These are phyloP conservation scores for Boletus vinaceobasis DNA, from an alignment of 768 basidiomycete genomes.

Conservation along the genomic window DNA sequence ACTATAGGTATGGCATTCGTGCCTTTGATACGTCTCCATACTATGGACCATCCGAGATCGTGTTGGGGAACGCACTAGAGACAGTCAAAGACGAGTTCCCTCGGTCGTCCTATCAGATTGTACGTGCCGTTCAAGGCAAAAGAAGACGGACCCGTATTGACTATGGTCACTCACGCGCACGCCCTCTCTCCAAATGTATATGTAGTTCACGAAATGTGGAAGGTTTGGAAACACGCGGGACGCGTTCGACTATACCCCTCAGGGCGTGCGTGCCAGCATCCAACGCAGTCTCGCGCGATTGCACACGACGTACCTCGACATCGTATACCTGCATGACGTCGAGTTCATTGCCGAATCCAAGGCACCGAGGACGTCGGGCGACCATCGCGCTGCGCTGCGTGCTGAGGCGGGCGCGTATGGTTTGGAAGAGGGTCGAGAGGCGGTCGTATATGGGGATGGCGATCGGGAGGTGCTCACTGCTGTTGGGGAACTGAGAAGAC, in stretches of 20 bases:
- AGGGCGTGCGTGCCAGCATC: constrained; percentile 63
- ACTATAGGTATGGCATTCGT: constrained; percentile 66
- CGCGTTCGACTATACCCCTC: constrained; percentile 73
- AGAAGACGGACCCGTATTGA: neutral
- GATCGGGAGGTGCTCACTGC: constrained; percentile 73
- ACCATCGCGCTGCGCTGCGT: constrained; percentile 53
- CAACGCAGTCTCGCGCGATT: constrained; percentile 63
- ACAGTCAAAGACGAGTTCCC: constrained; percentile 67
- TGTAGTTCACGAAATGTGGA: constrained; percentile 83
- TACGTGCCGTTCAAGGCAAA: constrained; percentile 27
- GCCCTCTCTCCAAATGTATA: neutral
- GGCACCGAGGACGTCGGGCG: constrained; percentile 48
- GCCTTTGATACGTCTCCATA: constrained; percentile 82
- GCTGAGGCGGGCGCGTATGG: constrained; percentile 63
- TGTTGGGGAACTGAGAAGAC: constrained; percentile 56
- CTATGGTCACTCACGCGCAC: neutral
- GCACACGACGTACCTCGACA: constrained; percentile 74
- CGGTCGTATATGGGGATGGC: constrained; percentile 57
- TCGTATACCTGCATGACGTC: constrained; percentile 80
- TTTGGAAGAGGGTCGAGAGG: constrained; percentile 54
- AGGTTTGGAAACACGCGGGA: constrained; percentile 54
- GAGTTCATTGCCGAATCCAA: constrained; percentile 67
- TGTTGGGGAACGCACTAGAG: constrained; percentile 64
- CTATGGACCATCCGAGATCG: constrained; percentile 77
- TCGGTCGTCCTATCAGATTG: constrained; percentile 72